Conservation (phyloP, 2,329 filamentous ascomycete genomes). For the Fusarium nurragi region DNA sequence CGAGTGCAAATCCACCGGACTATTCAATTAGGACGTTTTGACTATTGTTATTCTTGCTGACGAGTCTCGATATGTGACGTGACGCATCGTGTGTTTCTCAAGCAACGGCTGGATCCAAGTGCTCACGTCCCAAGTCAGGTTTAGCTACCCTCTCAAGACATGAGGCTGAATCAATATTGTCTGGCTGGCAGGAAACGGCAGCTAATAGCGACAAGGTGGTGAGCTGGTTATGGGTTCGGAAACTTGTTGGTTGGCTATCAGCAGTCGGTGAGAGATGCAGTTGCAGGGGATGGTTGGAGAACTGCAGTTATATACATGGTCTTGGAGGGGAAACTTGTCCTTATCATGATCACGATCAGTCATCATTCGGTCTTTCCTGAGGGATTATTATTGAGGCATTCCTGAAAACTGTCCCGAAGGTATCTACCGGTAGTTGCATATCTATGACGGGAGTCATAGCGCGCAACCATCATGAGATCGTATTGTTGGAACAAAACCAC, state of each 20-base stretch:
- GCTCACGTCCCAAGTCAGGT: slow-evolving; percentile 3
- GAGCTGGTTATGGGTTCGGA: slow-evolving; percentile 34
- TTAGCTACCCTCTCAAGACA: neutral
- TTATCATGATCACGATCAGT: slow-evolving; percentile 20
- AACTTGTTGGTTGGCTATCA: slow-evolving; percentile 34
- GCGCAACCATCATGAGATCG: slow-evolving; percentile 18
- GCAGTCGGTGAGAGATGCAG: slow-evolving; percentile 25
- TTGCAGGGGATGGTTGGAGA: slow-evolving; percentile 16
- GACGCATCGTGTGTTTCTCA: slow-evolving; percentile 28
- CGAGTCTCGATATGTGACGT: slow-evolving; percentile 24
- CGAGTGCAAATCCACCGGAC: slow-evolving; percentile 24
- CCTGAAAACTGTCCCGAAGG: neutral
- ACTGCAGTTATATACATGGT: slow-evolving; percentile 14
- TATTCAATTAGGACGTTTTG: neutral
- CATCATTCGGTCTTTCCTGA: neutral
- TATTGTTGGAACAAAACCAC: neutral
- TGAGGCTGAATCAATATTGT: slow-evolving; percentile 11
- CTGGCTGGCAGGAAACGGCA: slow-evolving; percentile 7
- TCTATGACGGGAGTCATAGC: slow-evolving; percentile 27
- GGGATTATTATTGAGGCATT: neutral
- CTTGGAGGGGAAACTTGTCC: slow-evolving; percentile 13
- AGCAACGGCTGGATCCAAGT: slow-evolving; percentile 22
- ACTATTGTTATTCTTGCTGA: neutral
- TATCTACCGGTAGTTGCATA: neutral
- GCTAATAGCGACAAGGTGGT: slow-evolving; percentile 20